Evolutionary conservation across 2,329 filamentous ascomycete species (phyloP).

Genomic region (Westerdykella aurantiaca): DNA sequence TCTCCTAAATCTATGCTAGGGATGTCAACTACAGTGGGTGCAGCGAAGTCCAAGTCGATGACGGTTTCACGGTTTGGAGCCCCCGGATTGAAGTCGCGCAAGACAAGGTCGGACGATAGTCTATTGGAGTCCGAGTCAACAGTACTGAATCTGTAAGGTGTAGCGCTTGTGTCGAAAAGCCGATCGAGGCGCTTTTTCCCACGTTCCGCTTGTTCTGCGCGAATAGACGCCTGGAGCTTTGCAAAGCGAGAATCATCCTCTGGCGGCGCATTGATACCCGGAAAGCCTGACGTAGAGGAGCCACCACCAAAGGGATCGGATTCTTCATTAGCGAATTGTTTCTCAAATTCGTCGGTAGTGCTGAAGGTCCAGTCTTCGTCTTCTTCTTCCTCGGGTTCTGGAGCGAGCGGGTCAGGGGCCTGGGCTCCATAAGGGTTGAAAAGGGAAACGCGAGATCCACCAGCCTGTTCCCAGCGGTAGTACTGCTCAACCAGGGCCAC

Average conservation of each 20-base stretch:
- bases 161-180: slow-evolving; percentile 51
- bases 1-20: slow-evolving; percentile 44
- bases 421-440: slow-evolving; percentile 56
- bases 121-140: slow-evolving; percentile 45
- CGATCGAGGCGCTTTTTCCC: slow-evolving; percentile 53
- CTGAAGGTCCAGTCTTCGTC: slow-evolving; percentile 61
- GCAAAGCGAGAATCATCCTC: slow-evolving; percentile 30
- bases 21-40: slow-evolving; percentile 26
- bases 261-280: slow-evolving; percentile 36
- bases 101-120: slow-evolving; percentile 52
- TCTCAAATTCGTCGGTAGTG: slow-evolving; percentile 57
- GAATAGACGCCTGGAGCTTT: slow-evolving; percentile 46
- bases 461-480: slow-evolving; percentile 68
- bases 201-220: slow-evolving; percentile 53
- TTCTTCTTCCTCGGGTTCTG: slow-evolving; percentile 38
- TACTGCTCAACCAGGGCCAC: slow-evolving; percentile 64
- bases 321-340: slow-evolving; percentile 43
- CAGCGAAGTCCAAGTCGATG: slow-evolving; percentile 55
- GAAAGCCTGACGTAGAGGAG: slow-evolving; percentile 14
- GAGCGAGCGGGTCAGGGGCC: slow-evolving; percentile 47
- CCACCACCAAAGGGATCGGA: slow-evolving; percentile 42
- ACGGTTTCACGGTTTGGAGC: slow-evolving; percentile 46
- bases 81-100: slow-evolving; percentile 41
- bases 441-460: slow-evolving; percentile 62
- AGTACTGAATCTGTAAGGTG: slow-evolving; percentile 54